Base-by-base conservation (phyloP, 495 filamentous ascomycete genomes). In the Rhizodiscina lignyota region DNA sequence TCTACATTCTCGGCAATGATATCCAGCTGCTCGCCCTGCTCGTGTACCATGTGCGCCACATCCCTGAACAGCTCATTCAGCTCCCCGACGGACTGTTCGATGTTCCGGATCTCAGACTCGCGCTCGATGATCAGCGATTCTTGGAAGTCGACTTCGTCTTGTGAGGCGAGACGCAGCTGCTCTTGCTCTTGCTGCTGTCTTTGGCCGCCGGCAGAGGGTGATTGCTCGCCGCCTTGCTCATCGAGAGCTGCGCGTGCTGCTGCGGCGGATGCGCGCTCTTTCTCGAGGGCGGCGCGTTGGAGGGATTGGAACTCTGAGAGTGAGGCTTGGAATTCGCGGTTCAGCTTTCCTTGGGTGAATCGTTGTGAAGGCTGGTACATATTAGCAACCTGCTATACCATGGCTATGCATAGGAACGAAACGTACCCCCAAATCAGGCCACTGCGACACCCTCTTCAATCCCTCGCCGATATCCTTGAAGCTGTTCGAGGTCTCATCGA, bases 61-160 rank as follows among this genome's bases (percentile, higher is more conserved):
- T 99, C 91, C 27, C 84, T 68, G 65, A 96, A 97, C 21, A 97
- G 65, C 54, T 96, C 89, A 47, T 96, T 96, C 36, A 97, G 62
- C 50, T 97, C 89, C 35, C 81, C 79, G 8, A 97, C 87, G 40
- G 78, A 80, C 50, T 93, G 85, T 59, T 99, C 89, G 49, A 99
- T 96, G 48, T 89, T 83, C 21, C 86, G 76, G 45, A 99, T 99
- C 63, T 96, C 89, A 16, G 78, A 68, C 54, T 99, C 89, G 13
- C 89, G 83, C 64, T 96, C 86, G 41, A 87, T 72, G 51, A 99
- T 96, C 22, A 99, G 61, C 8, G 77, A 74, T 41, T 96, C 91
- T 50, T 99, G 91, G 62, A 96, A 99, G 49, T 96, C 85, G 34
- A 99, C 89, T 48, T 99, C 89, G 49, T 82, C 77, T 52, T 99